Conservation (phyloP, 257 asterid species). For the Capsicum pubescens region DNA sequence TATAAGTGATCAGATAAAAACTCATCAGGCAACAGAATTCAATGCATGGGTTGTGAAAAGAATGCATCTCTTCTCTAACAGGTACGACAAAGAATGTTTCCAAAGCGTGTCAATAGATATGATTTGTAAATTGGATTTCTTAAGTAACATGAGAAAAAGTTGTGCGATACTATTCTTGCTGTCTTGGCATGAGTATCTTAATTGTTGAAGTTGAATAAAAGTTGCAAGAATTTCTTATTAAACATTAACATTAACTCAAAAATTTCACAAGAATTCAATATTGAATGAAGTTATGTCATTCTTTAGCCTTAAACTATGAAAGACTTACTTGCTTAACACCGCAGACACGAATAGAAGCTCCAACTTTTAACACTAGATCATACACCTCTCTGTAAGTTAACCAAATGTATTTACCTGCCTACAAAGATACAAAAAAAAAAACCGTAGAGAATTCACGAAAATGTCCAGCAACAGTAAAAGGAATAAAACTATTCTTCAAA, state of each 20-base stretch:
- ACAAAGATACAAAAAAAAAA: constrained; percentile 26
- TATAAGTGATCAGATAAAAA: constrained; percentile 15
- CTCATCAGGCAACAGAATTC: not conserved
- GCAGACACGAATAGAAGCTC: constrained; percentile 63
- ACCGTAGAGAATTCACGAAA: not conserved
- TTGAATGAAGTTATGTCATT: not conserved
- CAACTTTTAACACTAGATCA: constrained; percentile 60
- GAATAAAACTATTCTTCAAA: not conserved
- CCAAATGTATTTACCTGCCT: constrained; percentile 78
- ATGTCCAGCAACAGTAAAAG: not conserved
- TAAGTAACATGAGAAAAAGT: not conserved
- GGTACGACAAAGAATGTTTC: not conserved
- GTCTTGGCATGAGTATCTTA: not conserved
- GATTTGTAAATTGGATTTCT: not conserved
- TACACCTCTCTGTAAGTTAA: constrained; percentile 66
- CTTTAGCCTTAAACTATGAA: not conserved
- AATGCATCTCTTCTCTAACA: not conserved
- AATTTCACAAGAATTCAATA: not conserved
- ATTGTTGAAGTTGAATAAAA: not conserved
- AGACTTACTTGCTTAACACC: constrained; percentile 59
- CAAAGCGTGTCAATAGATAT: not conserved
- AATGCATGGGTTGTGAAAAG: not conserved
- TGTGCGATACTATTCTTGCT: not conserved
- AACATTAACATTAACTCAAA: not conserved
- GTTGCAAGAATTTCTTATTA: not conserved